Evolutionary conservation across 805 yeast genomes (phyloP).

Genomic region (Candida pseudofarinosa): DNA sequence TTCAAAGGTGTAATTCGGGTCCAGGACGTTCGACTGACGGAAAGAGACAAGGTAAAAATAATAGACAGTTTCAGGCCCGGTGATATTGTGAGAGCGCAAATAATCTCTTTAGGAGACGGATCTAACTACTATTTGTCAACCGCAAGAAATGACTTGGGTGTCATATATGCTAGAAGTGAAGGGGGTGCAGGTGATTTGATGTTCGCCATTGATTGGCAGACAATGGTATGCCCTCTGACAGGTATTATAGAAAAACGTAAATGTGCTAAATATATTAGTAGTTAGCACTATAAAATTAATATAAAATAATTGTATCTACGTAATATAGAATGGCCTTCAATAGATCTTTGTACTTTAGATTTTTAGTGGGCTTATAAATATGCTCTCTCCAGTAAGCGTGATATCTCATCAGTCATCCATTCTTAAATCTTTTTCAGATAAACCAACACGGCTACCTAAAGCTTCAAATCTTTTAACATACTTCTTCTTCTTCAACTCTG

Average conservation of each 20-base stretch:
- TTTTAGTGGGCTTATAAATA: no score
- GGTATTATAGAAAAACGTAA: conserved; percentile 78
- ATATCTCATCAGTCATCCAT: conserved; percentile 31
- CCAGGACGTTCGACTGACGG: conserved; percentile 88
- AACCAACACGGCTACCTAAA: conserved; percentile 68
- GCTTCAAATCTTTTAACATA: conserved; percentile 66
- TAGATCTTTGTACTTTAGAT: neutral
- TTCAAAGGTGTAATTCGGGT: conserved; percentile 82
- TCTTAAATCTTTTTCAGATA: conserved; percentile 79
- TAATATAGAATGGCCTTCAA: neutral
- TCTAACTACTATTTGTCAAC: conserved; percentile 85
- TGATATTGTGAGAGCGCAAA: conserved; percentile 81
- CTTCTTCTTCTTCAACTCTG: conserved; percentile 53
- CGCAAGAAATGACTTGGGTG: conserved; percentile 89
- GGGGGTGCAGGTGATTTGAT: conserved; percentile 68
- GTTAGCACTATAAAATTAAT: neutral
- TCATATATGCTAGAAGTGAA: conserved; percentile 75
- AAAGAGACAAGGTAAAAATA: conserved; percentile 80
- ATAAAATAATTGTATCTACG: neutral
- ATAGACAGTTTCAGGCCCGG: conserved; percentile 84
- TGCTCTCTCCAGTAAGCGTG: no score
- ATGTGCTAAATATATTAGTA: conserved; percentile 79
- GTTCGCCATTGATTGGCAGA: conserved; percentile 94
- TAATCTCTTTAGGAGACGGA: conserved; percentile 91
- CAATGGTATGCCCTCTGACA: conserved; percentile 75